phyloP scores from a whole-genome alignment of 257 asterid species.

The Coffea canephora region DNA sequence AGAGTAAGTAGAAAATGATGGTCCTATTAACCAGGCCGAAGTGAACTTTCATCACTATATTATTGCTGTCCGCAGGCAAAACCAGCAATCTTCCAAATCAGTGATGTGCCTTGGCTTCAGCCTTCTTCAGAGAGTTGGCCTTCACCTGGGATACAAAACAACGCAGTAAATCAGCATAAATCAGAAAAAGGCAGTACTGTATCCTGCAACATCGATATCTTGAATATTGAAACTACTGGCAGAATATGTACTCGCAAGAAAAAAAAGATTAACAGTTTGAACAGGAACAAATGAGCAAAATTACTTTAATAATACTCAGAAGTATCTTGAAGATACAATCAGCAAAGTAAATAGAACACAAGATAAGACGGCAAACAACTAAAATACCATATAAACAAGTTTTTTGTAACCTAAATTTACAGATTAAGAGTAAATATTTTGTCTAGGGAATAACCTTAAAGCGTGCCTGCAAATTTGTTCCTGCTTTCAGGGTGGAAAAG shows the following conservation, averaged over 20 bases:
- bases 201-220: too few species aligned
- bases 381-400: neutral
- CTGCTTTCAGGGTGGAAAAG: neutral
- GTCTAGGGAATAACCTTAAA: neutral
- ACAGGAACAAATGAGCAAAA: neutral
- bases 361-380: neutral
- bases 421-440: too few species aligned
- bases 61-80: constrained; percentile 37
- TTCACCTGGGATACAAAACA: constrained; percentile 28
- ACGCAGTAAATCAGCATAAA: neutral
- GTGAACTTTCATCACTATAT: constrained; percentile 23
- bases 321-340: neutral
- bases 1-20: constrained; percentile 28
- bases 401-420: neutral
- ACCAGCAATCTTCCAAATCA: constrained; percentile 26
- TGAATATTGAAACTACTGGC: neutral
- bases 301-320: too few species aligned
- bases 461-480: neutral
- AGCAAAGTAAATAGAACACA: neutral
- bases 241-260: neutral
- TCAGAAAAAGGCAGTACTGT: neutral
- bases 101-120: constrained; percentile 68
- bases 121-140: constrained; percentile 71
- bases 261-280: neutral
- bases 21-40: constrained; percentile 39